Conservation (phyloP, 2,329 filamentous ascomycete species). For the Fusarium torreyae region DNA sequence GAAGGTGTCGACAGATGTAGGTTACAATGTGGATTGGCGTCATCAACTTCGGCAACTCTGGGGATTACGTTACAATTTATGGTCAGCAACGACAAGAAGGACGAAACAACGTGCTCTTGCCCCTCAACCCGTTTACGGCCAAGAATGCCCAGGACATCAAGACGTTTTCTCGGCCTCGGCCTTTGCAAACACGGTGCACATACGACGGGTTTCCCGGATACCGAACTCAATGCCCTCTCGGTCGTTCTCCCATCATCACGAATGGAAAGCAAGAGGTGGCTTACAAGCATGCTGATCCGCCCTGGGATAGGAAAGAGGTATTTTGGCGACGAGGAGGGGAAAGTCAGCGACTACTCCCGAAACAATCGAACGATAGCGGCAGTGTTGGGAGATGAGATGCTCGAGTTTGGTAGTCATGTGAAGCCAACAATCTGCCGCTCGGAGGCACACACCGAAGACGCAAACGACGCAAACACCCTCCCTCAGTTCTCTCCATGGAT, state of each 20-base stretch:
- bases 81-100: constrained; percentile 33
- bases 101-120: constrained; percentile 14
- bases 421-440: constrained; percentile 27
- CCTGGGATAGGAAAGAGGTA: constrained; percentile 19
- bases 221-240: constrained; percentile 13
- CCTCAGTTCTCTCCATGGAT: not conserved
- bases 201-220: constrained; percentile 8
- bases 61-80: constrained; percentile 47
- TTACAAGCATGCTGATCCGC: constrained; percentile 25
- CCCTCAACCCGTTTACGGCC: constrained; percentile 32
- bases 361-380: constrained; percentile 35
- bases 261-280: constrained; percentile 4
- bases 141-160: constrained; percentile 8
- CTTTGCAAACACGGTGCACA: constrained; percentile 18
- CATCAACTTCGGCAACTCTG: constrained; percentile 29
- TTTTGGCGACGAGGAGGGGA: constrained; percentile 3
- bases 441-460: constrained; percentile 38
- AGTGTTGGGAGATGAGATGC: constrained; percentile 1
- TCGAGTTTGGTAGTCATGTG: constrained; percentile 29
- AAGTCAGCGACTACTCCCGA: constrained; percentile 29
- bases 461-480: not conserved
- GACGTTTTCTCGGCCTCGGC: constrained; percentile 27
- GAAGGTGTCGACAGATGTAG: constrained; percentile 21
- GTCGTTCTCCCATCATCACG: constrained; percentile 4
- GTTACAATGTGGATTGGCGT: constrained; percentile 32